Percentiles rank a stretch among this genome's conserved stretches.
These are phyloP conservation scores for Pseudocercospora vitis DNA, from an alignment of 2,329 filamentous ascomycete species.

Conservation along the genomic window DNA sequence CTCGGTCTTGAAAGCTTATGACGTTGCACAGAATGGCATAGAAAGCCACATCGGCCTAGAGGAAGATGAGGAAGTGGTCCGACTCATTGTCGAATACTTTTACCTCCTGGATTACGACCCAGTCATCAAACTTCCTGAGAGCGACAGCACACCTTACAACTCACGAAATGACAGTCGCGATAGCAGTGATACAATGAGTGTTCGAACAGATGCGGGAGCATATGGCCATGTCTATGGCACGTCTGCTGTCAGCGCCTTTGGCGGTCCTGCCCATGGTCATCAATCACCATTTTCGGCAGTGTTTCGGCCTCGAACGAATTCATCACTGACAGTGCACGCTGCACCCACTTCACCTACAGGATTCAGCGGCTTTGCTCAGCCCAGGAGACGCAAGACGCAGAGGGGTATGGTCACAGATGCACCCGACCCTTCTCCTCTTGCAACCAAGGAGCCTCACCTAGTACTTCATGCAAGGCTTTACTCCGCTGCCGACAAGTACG, in stretches of 20 bases:
- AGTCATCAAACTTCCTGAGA: slow-evolving; percentile 11
- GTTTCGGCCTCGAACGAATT: slow-evolving; percentile 20
- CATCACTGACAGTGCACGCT: slow-evolving; percentile 28
- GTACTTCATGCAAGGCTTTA: slow-evolving; percentile 32
- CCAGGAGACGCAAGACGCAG: slow-evolving; percentile 14
- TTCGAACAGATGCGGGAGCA: slow-evolving; percentile 24
- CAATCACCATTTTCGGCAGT: slow-evolving; percentile 14
- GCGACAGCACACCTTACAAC: neutral
- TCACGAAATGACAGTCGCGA: slow-evolving; percentile 5
- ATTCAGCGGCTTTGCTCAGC: slow-evolving; percentile 16
- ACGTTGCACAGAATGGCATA: slow-evolving; percentile 23
- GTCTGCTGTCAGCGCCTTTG: slow-evolving; percentile 30
- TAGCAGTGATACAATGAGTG: slow-evolving; percentile 25
- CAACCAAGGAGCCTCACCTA: slow-evolving; percentile 24
- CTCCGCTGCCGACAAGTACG: slow-evolving; percentile 29
- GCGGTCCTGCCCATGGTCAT: slow-evolving; percentile 20
- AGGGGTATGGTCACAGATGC: slow-evolving; percentile 20
- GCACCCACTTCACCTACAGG: slow-evolving; percentile 19
- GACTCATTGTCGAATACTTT: slow-evolving; percentile 31
- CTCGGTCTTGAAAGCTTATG: slow-evolving; percentile 9
- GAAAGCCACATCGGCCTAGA: slow-evolving; percentile 27
- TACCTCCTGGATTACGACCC: slow-evolving; percentile 33
- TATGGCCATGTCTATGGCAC: slow-evolving; percentile 32
- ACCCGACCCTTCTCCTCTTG: slow-evolving; percentile 28
- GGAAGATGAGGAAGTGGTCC: slow-evolving; percentile 31